Base-by-base conservation (phyloP, 73 alveolate genomes). In the Tetrahymena thermophila region DNA sequence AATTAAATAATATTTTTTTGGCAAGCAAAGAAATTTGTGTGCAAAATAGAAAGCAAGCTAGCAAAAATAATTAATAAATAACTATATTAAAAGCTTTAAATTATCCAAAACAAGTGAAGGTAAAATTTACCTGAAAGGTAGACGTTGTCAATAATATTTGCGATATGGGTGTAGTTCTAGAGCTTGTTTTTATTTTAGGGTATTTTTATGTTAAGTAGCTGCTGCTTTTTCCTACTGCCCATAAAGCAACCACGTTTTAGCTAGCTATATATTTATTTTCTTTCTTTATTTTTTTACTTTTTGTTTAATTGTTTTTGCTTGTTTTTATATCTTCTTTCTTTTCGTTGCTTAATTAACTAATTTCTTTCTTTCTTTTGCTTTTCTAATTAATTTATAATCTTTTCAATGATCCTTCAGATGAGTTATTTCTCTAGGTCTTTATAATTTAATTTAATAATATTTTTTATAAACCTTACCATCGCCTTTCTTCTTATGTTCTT, bases 391-490 rank as follows among this genome's bases (percentile, higher is more conserved):
- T 71, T n/a, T 5, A 28, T 25, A 28, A 71, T 71, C 89, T 71
- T 71, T 71, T 71, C 37, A 4, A 71, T n/a, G 35, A 31, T 71
- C 89, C 89, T 21, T 50, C 89, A 71, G 37, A 71, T 71, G 89
- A 71, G 89, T 71, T 71, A 71, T 71, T 71, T 71, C 89, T 71
- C 89, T 71, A 71, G 89, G 89, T 71, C 89, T 71, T 71, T 71
- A 71, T 71, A 71, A 71, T 71, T 71, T 71, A 71, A 71, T 71
- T 71, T 71, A 71, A 71, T 71, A 71, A 71, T 71, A 71, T 71
- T 71, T 71, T 71, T 71, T 71, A 71, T 71, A 71, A 71, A 71
- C 35, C 25, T 31, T 71, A 71, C 83, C 83, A 11, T 1, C 31
- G 23, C 83, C 28, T 50, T 50, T 21, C 28, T 50, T 50, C 83